These are phyloP conservation scores for Globisporangium barbulae DNA, from an alignment of 352 stramenopile genomes.

Conservation along the genomic window DNA sequence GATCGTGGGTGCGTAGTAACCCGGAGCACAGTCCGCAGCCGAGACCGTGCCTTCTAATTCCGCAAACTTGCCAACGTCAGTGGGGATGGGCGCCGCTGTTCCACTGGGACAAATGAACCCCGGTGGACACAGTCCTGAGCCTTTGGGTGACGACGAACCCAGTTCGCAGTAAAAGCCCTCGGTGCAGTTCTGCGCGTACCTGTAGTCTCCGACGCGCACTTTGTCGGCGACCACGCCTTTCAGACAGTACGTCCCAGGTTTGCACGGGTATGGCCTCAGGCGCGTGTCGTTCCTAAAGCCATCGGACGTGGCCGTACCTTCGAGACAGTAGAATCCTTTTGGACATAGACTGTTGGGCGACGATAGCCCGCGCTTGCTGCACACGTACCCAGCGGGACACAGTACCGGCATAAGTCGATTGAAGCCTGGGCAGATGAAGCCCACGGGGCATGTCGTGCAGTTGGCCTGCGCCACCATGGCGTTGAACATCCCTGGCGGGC, in stretches of 20 bases:
- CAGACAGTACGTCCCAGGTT: conserved; percentile 95
- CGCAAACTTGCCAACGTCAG: conserved; percentile 89
- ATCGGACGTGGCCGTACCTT: conserved; percentile 93
- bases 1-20: conserved; percentile 96
- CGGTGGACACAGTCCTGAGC: conserved; percentile 91
- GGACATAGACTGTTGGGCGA: conserved; percentile 93
- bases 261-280: conserved; percentile 93
- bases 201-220: conserved; percentile 83
- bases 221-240: conserved; percentile 90
- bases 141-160: conserved; percentile 89
- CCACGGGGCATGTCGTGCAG: conserved; percentile 88
- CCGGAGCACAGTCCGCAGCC: conserved; percentile 90
- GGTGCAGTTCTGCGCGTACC: conserved; percentile 92
- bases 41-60: conserved; percentile 90
- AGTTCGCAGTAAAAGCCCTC: conserved; percentile 95
- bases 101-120: conserved; percentile 94
- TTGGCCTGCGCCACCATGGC: conserved; percentile 88
- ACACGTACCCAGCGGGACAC: conserved; percentile 92
- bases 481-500: conserved; percentile 92
- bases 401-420: conserved; percentile 88
- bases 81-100: conserved; percentile 92
- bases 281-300: conserved; percentile 96
- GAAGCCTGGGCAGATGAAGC: conserved; percentile 94
- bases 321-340: conserved; percentile 93
- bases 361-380: conserved; percentile 75